A percentile compares a stretch with the other conserved stretches of the same genome.
Evolutionary conservation across 2,329 filamentous ascomycete genomes (phyloP).

Genomic region (Fusarium sp.): DNA sequence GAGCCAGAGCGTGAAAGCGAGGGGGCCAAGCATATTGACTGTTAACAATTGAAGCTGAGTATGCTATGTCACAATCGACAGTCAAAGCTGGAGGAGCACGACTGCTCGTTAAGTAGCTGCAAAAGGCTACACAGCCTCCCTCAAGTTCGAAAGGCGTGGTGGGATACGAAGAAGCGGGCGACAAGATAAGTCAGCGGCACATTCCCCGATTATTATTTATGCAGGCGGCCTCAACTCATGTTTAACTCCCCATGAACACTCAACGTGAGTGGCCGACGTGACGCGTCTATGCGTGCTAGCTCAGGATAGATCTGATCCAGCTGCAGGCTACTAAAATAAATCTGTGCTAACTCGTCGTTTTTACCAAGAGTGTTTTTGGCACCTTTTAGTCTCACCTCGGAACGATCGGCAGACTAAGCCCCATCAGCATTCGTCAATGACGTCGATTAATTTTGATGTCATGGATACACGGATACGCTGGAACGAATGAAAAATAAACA

Average conservation of each 20-base stretch:
- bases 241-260: background rate
- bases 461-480: background rate
- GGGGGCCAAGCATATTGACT: background rate
- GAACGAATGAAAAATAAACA: background rate
- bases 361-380: background rate
- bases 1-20: conserved; percentile 4
- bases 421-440: background rate
- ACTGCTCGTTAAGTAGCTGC: background rate
- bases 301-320: background rate
- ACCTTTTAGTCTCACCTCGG: background rate
- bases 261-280: background rate
- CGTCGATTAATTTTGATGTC: background rate
- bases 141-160: background rate
- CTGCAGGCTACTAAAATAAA: background rate
- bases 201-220: background rate
- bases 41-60: background rate
- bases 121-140: background rate
- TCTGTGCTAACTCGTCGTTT: no score
- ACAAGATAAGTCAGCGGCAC: background rate
- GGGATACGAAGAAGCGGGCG: background rate
- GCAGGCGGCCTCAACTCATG: background rate
- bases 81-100: background rate
- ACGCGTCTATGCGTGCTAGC: background rate
- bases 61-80: background rate
- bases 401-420: conserved; percentile 8